Base-by-base conservation (phyloP, 2,329 filamentous ascomycete species). In the Fusarium torreyae region DNA sequence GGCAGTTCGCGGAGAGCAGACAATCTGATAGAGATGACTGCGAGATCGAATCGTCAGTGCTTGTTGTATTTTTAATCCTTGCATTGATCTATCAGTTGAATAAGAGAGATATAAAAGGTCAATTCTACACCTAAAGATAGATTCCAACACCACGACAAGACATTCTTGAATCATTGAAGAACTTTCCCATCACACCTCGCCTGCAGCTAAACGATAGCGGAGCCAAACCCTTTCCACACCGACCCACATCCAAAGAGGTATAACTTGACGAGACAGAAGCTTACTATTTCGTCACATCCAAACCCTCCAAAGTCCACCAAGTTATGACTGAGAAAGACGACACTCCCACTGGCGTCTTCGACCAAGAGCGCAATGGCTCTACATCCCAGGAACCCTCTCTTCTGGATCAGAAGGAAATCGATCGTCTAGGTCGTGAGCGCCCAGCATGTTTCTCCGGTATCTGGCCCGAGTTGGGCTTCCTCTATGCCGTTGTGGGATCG, bases 381-480 rank as follows among this genome's bases (percentile, higher is more conserved):
- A 26, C 48, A 9, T 42, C 62, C 0, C 33, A 13, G 5, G 42
- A 57, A 9, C 49, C 49, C 1, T 64, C 59, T 1, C 33, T 40
- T n/a, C 61, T 62, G 3, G 61, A 74, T 46, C 72, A 75, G 18
- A 68, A 73, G 18, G 81, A 83, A 53, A 80, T 92, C 46, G 88
- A 92, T 71, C 82, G 84, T 17, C 81, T 92, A 2, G 90, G 90
- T 46, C 84, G 89, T 56, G 83, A 89, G 72, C 83, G 90, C 6
- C 91, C 90, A 3, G 80, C 83, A 6, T 79, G 80, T 39, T 90
- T 92, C 74, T 75, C 77, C 11, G 84, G 82, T 3, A 75, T 80
- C 48, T 83, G 83, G 78, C 78, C 85, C n/a, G 91, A 92, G 73
- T 64, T 88, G 6, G 84, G 85, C 22, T 92, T 92, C 73, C 85